Evolutionary conservation across 1,139 yeast species (phyloP), one percentile per base, ranked within the genome.

Genomic region (Yamadazyma membranifaciens): DNA sequence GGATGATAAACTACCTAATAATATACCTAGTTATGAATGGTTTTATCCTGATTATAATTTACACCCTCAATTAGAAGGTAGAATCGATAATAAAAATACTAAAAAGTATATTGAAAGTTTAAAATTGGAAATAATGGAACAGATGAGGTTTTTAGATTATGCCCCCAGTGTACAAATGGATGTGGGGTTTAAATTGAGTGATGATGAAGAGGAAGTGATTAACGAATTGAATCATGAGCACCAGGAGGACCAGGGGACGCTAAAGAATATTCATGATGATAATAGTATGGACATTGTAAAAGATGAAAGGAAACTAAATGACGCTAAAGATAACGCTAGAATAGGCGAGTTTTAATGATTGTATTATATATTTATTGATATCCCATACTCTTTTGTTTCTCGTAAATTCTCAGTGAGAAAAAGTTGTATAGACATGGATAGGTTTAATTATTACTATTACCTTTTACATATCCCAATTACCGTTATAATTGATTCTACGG

Each of bases 141-240:
- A 87, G 56, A 67, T 94, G 39, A 64, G 98, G 49, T 85, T 73
- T 56, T 63, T 92, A 45, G 86, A 86, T 52, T 91, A 91, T 40
- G 98, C 98, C 0, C 99, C 98, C 3, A 83, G 95, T 48, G 98
- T 92, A 4, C 87, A 87, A 53, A 88, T 89, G 96, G 84, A 78
- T 53, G 89, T 85, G 48, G 66, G 86, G 30, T 80, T 83, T 43
- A 87, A 87, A 46, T 63, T 85, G 51, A 67, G 78, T 31, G 69
- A 78, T 51, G 81, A 81, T 35, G 86, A 82, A 44, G 89, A 83
- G 45, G 72, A 70, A 37, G 59, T 69, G 1, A 62, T 75, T 9
- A 61, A 70, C 34, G 83, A 77, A 36, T 55, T 80, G 46, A 76
- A 78, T 44, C 73, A 67, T 38, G 88, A 82, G 48, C 81, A 81